Conservation (phyloP, 108 stramenopile genomes). For the Discostella stelligeroides region DNA sequence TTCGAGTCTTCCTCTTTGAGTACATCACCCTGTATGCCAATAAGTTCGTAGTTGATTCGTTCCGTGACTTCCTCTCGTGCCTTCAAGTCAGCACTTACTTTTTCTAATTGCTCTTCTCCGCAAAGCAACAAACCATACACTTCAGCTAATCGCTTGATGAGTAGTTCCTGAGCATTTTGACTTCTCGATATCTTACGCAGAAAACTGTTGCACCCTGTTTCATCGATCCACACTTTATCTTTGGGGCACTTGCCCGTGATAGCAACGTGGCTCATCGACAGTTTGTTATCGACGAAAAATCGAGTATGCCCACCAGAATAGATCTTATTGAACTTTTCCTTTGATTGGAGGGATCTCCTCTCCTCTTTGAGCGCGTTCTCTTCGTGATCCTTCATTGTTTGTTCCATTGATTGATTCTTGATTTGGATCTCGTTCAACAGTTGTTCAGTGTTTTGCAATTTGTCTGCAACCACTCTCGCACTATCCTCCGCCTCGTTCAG, state of each 20-base stretch:
- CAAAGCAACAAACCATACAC: conserved; percentile 59
- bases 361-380: conserved; percentile 32
- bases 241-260: conserved; percentile 53
- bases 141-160: conserved; percentile 58
- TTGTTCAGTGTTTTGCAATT: conserved; percentile 37
- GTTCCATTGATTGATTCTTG: conserved; percentile 46
- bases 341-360: conserved; percentile 34
- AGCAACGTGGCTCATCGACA: conserved; percentile 39
- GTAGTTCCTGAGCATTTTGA: conserved; percentile 63
- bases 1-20: conserved; percentile 84
- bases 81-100: conserved; percentile 25
- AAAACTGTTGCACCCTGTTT: conserved; percentile 51
- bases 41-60: conserved; percentile 41
- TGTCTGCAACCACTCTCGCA: conserved; percentile 19
- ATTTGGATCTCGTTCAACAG: conserved; percentile 45
- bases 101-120: conserved; percentile 63
- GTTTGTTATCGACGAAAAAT: conserved; percentile 55
- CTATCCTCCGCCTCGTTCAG: conserved; percentile 63
- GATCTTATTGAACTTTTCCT: conserved; percentile 24
- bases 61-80: conserved; percentile 53
- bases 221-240: conserved; percentile 60
- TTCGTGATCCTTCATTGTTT: conserved; percentile 41
- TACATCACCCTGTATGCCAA: conserved; percentile 53
- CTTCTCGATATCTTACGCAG: conserved; percentile 59
- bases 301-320: conserved; percentile 47